These are phyloP conservation scores for Podila clonocystis DNA, from an alignment of 192 early-diverging fungal species.

Conservation along the genomic window DNA sequence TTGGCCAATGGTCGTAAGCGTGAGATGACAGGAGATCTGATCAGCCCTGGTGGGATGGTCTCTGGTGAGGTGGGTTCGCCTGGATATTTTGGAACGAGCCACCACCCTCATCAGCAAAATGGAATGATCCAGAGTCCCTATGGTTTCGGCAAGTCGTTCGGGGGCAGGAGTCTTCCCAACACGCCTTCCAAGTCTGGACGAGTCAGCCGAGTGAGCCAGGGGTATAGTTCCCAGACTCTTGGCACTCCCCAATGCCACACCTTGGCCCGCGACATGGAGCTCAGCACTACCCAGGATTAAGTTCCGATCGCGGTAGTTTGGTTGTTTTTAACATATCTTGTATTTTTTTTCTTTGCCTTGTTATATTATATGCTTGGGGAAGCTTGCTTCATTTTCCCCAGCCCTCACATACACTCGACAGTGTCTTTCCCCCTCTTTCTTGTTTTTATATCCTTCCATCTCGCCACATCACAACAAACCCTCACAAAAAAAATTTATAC, in stretches of 20 bases:
- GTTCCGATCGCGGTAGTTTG: not conserved
- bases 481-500: not conserved
- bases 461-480: not conserved
- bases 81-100: conserved; percentile 31
- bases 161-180: conserved; percentile 19
- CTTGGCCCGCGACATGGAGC: conserved; percentile 45
- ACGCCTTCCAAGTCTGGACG: conserved; percentile 36
- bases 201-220: conserved; percentile 29
- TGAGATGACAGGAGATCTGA: conserved; percentile 17
- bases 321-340: too few species aligned
- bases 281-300: conserved; percentile 5
- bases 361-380: too few species aligned
- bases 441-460: not conserved
- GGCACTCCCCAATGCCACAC: conserved; percentile 21
- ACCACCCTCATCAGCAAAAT: not conserved
- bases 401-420: too few species aligned
- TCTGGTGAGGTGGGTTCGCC: conserved; percentile 9
- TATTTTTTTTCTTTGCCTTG: too few species aligned
- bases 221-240: conserved; percentile 11
- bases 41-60: not conserved
- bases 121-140: conserved; percentile 21
- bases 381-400: too few species aligned
- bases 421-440: not conserved
- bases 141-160: conserved; percentile 22
- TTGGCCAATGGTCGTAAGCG: conserved; percentile 10